Conservation (phyloP, 2,329 filamentous ascomycete species). For the Botrytis pseudocinerea region DNA sequence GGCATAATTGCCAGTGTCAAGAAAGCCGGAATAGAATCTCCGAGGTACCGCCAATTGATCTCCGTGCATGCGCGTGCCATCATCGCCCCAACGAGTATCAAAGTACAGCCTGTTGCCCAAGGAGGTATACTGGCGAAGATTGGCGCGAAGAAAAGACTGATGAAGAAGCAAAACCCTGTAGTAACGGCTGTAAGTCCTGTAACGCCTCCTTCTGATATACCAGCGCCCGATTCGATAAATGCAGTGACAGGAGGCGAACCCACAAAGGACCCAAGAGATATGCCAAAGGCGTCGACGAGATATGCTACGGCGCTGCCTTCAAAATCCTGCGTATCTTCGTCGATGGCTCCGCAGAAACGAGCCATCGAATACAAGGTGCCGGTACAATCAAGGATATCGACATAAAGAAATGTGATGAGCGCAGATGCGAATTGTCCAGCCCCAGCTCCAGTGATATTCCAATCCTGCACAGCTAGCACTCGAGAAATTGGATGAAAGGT, state of each 20-base stretch:
- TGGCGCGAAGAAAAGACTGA: slow-evolving; percentile 84
- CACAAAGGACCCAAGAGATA: slow-evolving; percentile 77
- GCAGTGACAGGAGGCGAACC: slow-evolving; percentile 81
- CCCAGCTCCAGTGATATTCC: slow-evolving; percentile 67
- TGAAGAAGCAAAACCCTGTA: slow-evolving; percentile 80
- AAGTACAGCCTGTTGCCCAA: slow-evolving; percentile 86
- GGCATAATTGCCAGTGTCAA: slow-evolving; percentile 84
- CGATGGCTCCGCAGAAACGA: slow-evolving; percentile 75
- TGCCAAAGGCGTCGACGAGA: slow-evolving; percentile 76
- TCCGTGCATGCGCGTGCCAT: slow-evolving; percentile 78
- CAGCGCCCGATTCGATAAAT: slow-evolving; percentile 86
- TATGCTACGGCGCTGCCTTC: slow-evolving; percentile 83
- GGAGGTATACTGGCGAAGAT: slow-evolving; percentile 88
- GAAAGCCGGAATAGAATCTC: slow-evolving; percentile 82
- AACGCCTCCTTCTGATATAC: slow-evolving; percentile 83
- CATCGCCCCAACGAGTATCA: slow-evolving; percentile 83
- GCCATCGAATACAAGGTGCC: slow-evolving; percentile 91
- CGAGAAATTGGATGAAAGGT: slow-evolving; percentile 76
- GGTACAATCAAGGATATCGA: slow-evolving; percentile 85
- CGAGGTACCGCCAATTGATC: slow-evolving; percentile 87
- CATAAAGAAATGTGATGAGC: slow-evolving; percentile 85
- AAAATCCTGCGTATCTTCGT: slow-evolving; percentile 82
- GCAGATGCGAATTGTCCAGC: slow-evolving; percentile 79
- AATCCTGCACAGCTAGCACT: slow-evolving; percentile 71
- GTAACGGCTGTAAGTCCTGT: slow-evolving; percentile 81